These are phyloP conservation scores for Rhodotorula diobovata DNA, from an alignment of 768 basidiomycete genomes.

Conservation along the genomic window DNA sequence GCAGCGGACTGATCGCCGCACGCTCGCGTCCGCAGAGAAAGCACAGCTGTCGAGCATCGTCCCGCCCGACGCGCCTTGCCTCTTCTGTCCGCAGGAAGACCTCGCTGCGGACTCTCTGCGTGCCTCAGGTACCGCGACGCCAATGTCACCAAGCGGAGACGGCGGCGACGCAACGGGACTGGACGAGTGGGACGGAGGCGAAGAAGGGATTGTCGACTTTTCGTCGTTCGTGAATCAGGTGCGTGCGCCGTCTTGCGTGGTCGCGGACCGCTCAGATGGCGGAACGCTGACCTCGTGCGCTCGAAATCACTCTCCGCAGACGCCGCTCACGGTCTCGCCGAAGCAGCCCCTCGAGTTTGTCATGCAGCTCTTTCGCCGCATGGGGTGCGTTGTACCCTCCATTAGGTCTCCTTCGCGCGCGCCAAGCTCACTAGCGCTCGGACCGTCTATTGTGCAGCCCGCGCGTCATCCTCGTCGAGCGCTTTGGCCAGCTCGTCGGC, in stretches of 20 bases:
- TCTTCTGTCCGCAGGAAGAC: conserved; percentile 63
- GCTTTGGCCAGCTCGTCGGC: conserved; percentile 73
- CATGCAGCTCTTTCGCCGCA: conserved; percentile 93
- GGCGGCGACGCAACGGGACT: background rate
- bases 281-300: conserved; percentile 1
- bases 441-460: conserved; percentile 50
- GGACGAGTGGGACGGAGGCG: conserved; percentile 31
- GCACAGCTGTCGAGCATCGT: conserved; percentile 61
- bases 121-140: too few species aligned
- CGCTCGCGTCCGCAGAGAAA: conserved; percentile 56
- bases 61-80: conserved; percentile 62
- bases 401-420: background rate
- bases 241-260: conserved; percentile 52
- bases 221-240: conserved; percentile 95
- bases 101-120: background rate
- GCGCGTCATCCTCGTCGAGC: conserved; percentile 89
- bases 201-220: conserved; percentile 49
- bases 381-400: conserved; percentile 69
- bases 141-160: background rate
- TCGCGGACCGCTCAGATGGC: background rate
- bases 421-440: background rate
- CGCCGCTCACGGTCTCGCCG: conserved; percentile 85
- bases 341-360: conserved; percentile 91
- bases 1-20: background rate
- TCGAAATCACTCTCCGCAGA: conserved; percentile 53